Percentiles rank a stretch among this genome's conserved stretches.
Evolutionary conservation across 129 eudicot genomes (phyloP).

Genomic region (Chrysanthemum lavandulifolium): DNA sequence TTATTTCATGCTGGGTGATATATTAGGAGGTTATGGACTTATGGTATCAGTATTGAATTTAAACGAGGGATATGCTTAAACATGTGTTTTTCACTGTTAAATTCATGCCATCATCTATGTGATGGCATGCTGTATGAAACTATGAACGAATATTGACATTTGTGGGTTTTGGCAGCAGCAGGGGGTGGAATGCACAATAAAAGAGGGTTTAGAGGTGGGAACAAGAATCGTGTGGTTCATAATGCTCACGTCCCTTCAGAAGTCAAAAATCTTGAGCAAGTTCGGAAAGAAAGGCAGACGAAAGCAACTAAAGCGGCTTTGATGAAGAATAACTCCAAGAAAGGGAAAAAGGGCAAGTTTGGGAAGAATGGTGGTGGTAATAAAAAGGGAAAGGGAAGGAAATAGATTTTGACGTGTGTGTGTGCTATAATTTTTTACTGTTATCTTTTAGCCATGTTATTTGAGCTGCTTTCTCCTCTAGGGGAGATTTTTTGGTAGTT

Average conservation of each 20-base stretch:
- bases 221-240: slow-evolving; percentile 41
- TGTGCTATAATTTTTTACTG: too few relatives aligned
- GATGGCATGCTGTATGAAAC: too few relatives aligned
- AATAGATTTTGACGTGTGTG: background rate
- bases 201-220: slow-evolving; percentile 59
- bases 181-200: slow-evolving; percentile 38
- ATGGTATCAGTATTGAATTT: too few relatives aligned
- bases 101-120: too few relatives aligned
- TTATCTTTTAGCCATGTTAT: too few relatives aligned
- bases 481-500: too few relatives aligned
- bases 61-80: too few relatives aligned
- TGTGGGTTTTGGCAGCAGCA: slow-evolving; percentile 41
- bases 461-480: too few relatives aligned
- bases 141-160: background rate
- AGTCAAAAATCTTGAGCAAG: slow-evolving; percentile 81
- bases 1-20: too few relatives aligned
- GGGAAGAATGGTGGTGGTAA: slow-evolving; percentile 54
- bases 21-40: too few relatives aligned
- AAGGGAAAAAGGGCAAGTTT: slow-evolving; percentile 46
- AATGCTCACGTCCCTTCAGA: slow-evolving; percentile 84
- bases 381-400: slow-evolving; percentile 47
- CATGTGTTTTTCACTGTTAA: too few relatives aligned
- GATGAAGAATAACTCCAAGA: slow-evolving; percentile 57
- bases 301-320: slow-evolving; percentile 62
- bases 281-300: slow-evolving; percentile 82